Evolutionary conservation across 2,329 filamentous ascomycete species (phyloP).

Genomic region (Golovinomyces cichoracearum): DNA sequence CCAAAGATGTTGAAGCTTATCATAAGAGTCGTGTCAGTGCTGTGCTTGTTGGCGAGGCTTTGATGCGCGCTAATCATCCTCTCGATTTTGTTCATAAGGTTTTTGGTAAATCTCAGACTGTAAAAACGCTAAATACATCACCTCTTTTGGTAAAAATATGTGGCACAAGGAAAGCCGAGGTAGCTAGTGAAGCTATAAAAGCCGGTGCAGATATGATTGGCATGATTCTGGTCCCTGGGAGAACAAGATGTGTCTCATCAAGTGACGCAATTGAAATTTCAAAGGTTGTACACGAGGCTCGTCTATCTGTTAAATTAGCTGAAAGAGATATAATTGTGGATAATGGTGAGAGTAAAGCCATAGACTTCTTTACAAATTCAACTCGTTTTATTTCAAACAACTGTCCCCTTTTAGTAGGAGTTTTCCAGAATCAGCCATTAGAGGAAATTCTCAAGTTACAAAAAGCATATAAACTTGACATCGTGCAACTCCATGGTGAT

Average conservation of each 20-base stretch:
- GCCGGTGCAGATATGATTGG: conserved; percentile 79
- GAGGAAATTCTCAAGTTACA: conserved; percentile 59
- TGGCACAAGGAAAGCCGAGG: conserved; percentile 62
- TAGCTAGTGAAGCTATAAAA: conserved; percentile 53
- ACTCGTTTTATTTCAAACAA: conserved; percentile 23
- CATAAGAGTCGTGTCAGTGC: conserved; percentile 75
- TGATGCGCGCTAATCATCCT: conserved; percentile 77
- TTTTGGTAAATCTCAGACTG: conserved; percentile 21
- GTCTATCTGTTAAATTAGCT: neutral
- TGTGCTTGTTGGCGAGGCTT: conserved; percentile 77
- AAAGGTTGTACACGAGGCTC: conserved; percentile 36
- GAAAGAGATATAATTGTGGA: conserved; percentile 6
- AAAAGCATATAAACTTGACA: conserved; percentile 48
- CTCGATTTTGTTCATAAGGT: conserved; percentile 61
- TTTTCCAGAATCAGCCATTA: conserved; percentile 78
- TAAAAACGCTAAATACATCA: conserved; percentile 14
- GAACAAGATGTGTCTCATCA: conserved; percentile 53
- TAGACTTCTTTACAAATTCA: conserved; percentile 48
- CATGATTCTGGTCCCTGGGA: conserved; percentile 66
- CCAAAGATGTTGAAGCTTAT: conserved; percentile 70
- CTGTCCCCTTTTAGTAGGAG: conserved; percentile 60
- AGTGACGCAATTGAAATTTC: conserved; percentile 64
- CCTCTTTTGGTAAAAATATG: conserved; percentile 74
- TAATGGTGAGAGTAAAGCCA: conserved; percentile 16
- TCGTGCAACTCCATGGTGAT: conserved; percentile 77